Evolutionary conservation across 2,329 filamentous ascomycete species (phyloP).

Genomic region (Aureobasidium sp.): DNA sequence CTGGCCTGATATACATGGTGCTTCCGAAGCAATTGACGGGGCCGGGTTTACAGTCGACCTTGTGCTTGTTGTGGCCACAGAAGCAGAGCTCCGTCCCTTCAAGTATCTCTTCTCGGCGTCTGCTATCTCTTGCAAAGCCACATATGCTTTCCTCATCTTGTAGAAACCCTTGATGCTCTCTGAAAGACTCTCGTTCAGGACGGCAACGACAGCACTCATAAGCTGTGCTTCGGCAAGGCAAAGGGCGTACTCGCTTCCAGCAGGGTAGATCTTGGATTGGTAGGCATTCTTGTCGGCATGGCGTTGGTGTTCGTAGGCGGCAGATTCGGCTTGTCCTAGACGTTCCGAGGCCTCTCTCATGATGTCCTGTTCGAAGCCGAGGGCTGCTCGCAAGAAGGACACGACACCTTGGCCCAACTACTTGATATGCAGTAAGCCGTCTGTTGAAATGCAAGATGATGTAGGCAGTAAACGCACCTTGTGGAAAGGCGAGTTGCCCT

Average conservation of each 20-base stretch:
- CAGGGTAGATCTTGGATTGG: constrained; percentile 61
- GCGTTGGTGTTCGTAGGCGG: constrained; percentile 67
- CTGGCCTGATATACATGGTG: background rate
- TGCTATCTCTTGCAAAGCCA: constrained; percentile 71
- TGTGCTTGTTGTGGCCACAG: background rate
- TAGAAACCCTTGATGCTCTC: constrained; percentile 90
- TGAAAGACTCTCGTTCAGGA: constrained; percentile 85
- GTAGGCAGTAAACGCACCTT: constrained; percentile 40
- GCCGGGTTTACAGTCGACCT: background rate
- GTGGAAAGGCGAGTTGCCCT: constrained; percentile 79
- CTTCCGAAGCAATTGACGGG: background rate
- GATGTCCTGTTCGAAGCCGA: constrained; percentile 86
- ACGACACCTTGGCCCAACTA: constrained; percentile 73
- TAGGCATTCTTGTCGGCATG: constrained; percentile 60
- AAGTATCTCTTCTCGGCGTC: constrained; percentile 60
- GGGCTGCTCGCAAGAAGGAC: constrained; percentile 73
- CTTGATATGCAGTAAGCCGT: constrained; percentile 11
- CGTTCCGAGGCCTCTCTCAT: constrained; percentile 74
- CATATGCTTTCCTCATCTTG: constrained; percentile 80
- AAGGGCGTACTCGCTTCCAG: constrained; percentile 79
- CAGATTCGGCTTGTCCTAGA: constrained; percentile 66
- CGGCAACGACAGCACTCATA: constrained; percentile 79
- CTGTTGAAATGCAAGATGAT: background rate
- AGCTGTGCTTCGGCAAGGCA: constrained; percentile 79
- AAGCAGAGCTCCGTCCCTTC: constrained; percentile 25